Evolutionary conservation across 1,284 basidiomycete species (phyloP).

Genomic region (Cutaneotrichosporon cavernicola): DNA sequence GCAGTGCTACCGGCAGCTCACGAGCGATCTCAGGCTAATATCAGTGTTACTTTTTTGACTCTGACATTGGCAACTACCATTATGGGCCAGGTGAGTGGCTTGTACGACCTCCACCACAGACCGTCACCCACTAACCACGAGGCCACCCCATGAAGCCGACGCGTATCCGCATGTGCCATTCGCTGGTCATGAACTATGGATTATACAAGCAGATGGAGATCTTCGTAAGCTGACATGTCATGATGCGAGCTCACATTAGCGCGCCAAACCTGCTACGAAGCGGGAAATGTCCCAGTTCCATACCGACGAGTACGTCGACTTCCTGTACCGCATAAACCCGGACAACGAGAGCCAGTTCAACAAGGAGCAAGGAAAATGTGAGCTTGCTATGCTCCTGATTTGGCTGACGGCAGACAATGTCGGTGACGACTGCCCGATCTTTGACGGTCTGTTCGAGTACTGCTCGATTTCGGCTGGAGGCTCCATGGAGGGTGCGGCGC

Average conservation of each 20-base stretch:
- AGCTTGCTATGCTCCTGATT: background rate
- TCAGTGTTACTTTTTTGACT: slow-evolving; percentile 98
- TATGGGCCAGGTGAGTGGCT: slow-evolving; percentile 82
- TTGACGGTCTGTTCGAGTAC: slow-evolving; percentile 97
- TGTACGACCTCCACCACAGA: slow-evolving; percentile 36
- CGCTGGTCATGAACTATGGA: slow-evolving; percentile 99
- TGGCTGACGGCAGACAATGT: slow-evolving; percentile 64
- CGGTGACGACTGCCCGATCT: slow-evolving; percentile 96
- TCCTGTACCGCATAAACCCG: slow-evolving; percentile 77
- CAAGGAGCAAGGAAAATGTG: slow-evolving; percentile 96
- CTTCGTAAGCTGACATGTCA: slow-evolving; percentile 63
- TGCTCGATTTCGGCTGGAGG: slow-evolving; percentile 98
- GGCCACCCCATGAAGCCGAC: slow-evolving; percentile 82
- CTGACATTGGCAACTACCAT: slow-evolving; percentile 96
- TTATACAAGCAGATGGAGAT: slow-evolving; percentile 97
- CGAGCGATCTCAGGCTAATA: slow-evolving; percentile 8
- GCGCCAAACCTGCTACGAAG: slow-evolving; percentile 98
- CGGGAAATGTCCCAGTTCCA: slow-evolving; percentile 96
- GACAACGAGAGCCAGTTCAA: slow-evolving; percentile 82
- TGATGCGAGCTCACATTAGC: slow-evolving; percentile 56
- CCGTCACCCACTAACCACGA: slow-evolving; percentile 11
- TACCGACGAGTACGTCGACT: slow-evolving; percentile 91
- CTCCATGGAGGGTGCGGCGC: slow-evolving; percentile 98
- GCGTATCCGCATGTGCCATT: slow-evolving; percentile 98
- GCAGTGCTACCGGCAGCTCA: background rate